These are phyloP conservation scores for Mortierella alpina DNA, from an alignment of 192 early-diverging fungal genomes.

Conservation along the genomic window DNA sequence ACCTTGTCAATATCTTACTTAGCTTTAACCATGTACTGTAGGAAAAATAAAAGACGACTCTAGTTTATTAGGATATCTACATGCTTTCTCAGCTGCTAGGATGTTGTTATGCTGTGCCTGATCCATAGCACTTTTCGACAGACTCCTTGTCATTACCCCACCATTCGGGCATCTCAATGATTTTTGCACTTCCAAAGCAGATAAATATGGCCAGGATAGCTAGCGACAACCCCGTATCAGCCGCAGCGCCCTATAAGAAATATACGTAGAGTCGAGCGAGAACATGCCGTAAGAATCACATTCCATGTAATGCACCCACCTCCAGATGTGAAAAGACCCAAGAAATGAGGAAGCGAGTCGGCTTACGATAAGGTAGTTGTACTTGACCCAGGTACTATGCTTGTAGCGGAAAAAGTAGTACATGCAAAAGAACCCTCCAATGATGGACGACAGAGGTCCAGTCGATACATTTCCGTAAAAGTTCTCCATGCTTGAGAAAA, in stretches of 20 bases:
- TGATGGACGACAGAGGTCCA: conserved; percentile 52
- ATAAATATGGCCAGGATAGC: conserved; percentile 48
- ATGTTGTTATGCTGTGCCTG: neutral
- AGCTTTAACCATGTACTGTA: too few species aligned
- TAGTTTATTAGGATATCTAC: too few species aligned
- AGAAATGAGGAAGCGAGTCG: too few species aligned
- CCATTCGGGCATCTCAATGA: conserved; percentile 46
- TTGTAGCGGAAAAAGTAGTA: conserved; percentile 57
- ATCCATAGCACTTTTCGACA: conserved; percentile 48
- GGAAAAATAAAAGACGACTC: too few species aligned
- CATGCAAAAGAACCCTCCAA: conserved; percentile 58
- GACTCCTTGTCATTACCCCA: conserved; percentile 47
- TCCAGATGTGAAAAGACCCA: too few species aligned
- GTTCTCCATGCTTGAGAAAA: conserved; percentile 56
- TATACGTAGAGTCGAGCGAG: too few species aligned
- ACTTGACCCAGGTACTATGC: conserved; percentile 55
- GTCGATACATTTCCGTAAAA: conserved; percentile 58
- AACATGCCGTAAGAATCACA: too few species aligned
- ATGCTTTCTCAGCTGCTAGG: too few species aligned
- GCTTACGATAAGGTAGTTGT: conserved; percentile 45
- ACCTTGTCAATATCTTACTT: too few species aligned
- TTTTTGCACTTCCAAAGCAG: conserved; percentile 45
- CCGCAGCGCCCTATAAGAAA: conserved; percentile 28
- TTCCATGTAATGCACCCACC: too few species aligned
- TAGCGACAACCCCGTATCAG: conserved; percentile 50